A percentile compares a stretch with the other conserved stretches of the same genome.
Conservation (phyloP, 2,329 filamentous ascomycete genomes). For the Torrubiellomyces zombiae region DNA sequence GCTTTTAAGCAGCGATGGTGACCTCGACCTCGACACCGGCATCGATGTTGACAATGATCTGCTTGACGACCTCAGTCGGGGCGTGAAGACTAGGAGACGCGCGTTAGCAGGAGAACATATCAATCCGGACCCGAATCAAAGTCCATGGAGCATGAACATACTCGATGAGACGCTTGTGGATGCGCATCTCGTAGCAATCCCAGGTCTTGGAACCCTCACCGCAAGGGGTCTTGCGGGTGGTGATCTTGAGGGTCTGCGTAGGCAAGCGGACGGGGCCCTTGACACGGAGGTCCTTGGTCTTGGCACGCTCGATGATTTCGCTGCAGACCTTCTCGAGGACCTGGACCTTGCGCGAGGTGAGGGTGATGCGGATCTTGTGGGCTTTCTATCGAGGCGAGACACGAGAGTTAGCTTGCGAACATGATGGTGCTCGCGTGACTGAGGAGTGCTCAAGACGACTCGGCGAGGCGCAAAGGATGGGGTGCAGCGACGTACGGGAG, state of each 20-base stretch:
- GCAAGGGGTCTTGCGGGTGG: constrained; percentile 96
- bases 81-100: constrained; percentile 55
- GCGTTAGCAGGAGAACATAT: constrained; percentile 7
- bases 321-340: constrained; percentile 96
- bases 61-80: constrained; percentile 93
- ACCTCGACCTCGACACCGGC: constrained; percentile 87
- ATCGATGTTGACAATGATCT: constrained; percentile 93
- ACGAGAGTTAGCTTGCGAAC: constrained; percentile 4
- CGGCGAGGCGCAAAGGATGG: not conserved
- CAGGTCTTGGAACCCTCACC: constrained; percentile 99
- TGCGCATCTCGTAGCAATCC: constrained; percentile 98
- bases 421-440: too few relatives aligned
- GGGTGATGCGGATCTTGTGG: constrained; percentile 97
- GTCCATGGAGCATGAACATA: constrained; percentile 33
- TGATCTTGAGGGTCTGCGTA: constrained; percentile 93
- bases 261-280: constrained; percentile 97
- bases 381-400: constrained; percentile 44
- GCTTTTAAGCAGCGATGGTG: constrained; percentile 67
- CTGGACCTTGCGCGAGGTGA: constrained; percentile 86
- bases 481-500: constrained; percentile 45
- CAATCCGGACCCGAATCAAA: not conserved
- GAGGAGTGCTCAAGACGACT: not conserved
- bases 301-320: constrained; percentile 96
- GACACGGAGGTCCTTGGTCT: constrained; percentile 94
- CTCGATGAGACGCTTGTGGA: constrained; percentile 97